Conservation (phyloP, 2,329 filamentous ascomycete genomes). For the Aureobasidium mangrovei region DNA sequence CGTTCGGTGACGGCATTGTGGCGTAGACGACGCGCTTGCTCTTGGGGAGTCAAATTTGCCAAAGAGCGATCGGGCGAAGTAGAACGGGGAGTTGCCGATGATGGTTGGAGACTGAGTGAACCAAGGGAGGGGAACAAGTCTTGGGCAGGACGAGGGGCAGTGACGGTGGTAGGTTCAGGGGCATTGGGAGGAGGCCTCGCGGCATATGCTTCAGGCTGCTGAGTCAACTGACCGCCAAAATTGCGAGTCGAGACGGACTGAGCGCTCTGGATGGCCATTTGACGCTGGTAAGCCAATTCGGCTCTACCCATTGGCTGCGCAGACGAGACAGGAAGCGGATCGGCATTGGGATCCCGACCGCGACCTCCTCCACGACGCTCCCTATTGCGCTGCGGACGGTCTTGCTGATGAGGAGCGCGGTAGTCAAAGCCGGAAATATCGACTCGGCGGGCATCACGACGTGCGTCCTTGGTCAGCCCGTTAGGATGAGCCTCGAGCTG, state of each 20-base stretch:
- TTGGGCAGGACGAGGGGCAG: slow-evolving; percentile 28
- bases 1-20: slow-evolving; percentile 82
- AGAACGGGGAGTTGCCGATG: slow-evolving; percentile 28
- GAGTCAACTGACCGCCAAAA: slow-evolving; percentile 75
- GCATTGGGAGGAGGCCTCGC: slow-evolving; percentile 38
- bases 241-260: slow-evolving; percentile 70
- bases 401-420: slow-evolving; percentile 58
- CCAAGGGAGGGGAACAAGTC: slow-evolving; percentile 12
- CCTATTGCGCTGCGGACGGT: slow-evolving; percentile 40
- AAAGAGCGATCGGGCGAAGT: slow-evolving; percentile 26
- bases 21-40: slow-evolving; percentile 69
- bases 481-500: slow-evolving; percentile 75
- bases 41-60: slow-evolving; percentile 56
- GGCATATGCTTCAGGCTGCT: slow-evolving; percentile 28
- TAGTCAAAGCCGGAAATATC: slow-evolving; percentile 82
- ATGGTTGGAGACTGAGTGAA: slow-evolving; percentile 16
- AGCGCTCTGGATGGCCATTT: slow-evolving; percentile 82
- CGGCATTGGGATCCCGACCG: slow-evolving; percentile 79
- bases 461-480: slow-evolving; percentile 69
- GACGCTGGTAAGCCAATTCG: slow-evolving; percentile 82
- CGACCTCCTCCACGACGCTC: slow-evolving; percentile 47
- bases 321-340: slow-evolving; percentile 65
- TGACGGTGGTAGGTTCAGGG: slow-evolving; percentile 31
- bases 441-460: slow-evolving; percentile 74
- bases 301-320: slow-evolving; percentile 75